phyloP scores from a whole-genome alignment of 2,329 filamentous ascomycete genomes.

The Neonectria punicea region DNA sequence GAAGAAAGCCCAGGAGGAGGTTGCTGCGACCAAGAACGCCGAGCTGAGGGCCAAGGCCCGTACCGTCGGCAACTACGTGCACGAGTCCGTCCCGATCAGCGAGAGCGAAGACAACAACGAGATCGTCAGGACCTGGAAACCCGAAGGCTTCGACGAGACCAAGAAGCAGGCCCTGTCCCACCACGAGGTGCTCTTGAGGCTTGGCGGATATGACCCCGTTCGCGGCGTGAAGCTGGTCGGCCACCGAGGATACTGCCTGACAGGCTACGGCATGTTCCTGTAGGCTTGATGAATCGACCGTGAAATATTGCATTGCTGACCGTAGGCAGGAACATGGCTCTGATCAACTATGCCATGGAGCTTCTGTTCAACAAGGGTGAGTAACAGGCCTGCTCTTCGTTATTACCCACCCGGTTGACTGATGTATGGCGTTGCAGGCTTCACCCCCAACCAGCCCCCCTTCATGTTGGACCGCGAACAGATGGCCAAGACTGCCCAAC shows the following conservation, averaged over 20 bases:
- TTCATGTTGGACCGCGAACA: constrained; percentile 95
- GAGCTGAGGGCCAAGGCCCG: constrained; percentile 81
- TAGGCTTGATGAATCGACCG: constrained; percentile 17
- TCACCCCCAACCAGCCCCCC: constrained; percentile 84
- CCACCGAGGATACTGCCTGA: constrained; percentile 93
- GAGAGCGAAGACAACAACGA: constrained; percentile 91
- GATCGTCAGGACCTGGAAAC: constrained; percentile 81
- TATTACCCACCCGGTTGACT: constrained; percentile 2
- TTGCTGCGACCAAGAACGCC: constrained; percentile 79
- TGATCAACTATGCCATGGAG: constrained; percentile 94
- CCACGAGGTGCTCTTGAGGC: constrained; percentile 88
- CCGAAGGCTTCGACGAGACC: constrained; percentile 77
- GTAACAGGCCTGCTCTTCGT: not conserved
- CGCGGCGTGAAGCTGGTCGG: constrained; percentile 94
- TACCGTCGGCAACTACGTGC: constrained; percentile 78
- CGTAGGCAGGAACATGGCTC: constrained; percentile 75
- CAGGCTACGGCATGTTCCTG: constrained; percentile 87
- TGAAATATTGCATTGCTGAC: constrained; percentile 25
- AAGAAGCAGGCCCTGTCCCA: constrained; percentile 87
- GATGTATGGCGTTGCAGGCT: constrained; percentile 60
- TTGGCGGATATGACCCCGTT: constrained; percentile 93
- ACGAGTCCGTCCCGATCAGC: constrained; percentile 85
- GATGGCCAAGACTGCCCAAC: constrained; percentile 98
- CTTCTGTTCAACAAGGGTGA: constrained; percentile 67
- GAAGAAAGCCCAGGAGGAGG: constrained; percentile 82